Evolutionary conservation across 371 early-diverging fungal genomes (phyloP).

Genomic region (Nosema granulosis): DNA sequence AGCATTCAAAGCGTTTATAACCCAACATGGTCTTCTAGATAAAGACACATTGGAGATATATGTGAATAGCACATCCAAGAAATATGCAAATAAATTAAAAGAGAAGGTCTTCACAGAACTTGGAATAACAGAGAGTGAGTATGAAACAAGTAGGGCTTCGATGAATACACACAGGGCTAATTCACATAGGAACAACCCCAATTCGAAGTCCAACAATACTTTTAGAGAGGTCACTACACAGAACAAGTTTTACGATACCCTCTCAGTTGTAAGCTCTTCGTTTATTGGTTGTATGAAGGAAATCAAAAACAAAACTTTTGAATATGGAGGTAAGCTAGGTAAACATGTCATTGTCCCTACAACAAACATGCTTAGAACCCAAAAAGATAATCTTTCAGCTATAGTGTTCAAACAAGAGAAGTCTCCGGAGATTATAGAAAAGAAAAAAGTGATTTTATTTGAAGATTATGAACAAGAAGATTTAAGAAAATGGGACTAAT

Average conservation of each 20-base stretch:
- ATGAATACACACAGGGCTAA: neutral
- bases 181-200: neutral
- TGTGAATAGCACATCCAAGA: conserved; percentile 28
- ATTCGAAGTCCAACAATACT: neutral
- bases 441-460: neutral
- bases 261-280: neutral
- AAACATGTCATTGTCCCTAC: conserved; percentile 2
- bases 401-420: neutral
- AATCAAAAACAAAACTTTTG: conserved; percentile 5
- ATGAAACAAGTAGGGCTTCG: neutral
- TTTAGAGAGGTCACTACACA: neutral
- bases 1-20: conserved; percentile 77
- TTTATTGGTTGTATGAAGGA: neutral
- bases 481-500: conserved; percentile 17
- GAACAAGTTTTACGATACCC: neutral
- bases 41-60: conserved; percentile 56
- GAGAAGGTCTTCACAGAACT: conserved; percentile 43
- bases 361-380: neutral
- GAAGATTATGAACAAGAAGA: conserved; percentile 12
- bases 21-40: conserved; percentile 47
- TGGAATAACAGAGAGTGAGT: conserved; percentile 12
- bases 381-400: neutral
- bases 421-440: neutral
- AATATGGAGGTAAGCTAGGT: conserved; percentile 14
- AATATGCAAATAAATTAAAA: conserved; percentile 56